These are phyloP conservation scores for Arachis stenosperma DNA, from an alignment of 306 rosid species.

Conservation along the genomic window DNA sequence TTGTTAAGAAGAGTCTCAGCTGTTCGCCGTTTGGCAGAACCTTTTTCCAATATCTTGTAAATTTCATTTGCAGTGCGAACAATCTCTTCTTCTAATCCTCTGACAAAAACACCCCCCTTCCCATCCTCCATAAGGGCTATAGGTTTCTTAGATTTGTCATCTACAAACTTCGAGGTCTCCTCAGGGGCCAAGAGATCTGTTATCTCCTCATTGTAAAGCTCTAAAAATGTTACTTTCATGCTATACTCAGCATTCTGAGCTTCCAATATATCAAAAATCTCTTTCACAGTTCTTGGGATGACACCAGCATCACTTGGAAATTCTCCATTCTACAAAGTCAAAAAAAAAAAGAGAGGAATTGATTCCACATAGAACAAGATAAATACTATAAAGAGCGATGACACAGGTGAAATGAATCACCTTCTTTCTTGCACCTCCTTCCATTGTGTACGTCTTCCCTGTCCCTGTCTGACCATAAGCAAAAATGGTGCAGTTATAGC, in stretches of 20 bases:
- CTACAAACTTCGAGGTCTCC: conserved; percentile 80
- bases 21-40: conserved; percentile 97
- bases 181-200: conserved; percentile 93
- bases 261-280: conserved; percentile 93
- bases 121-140: conserved; percentile 99
- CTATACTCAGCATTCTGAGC: conserved; percentile 95
- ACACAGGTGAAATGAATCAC: conserved; percentile 41
- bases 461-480: conserved; percentile 99
- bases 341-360: conserved; percentile 25
- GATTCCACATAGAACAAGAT: conserved; percentile 18
- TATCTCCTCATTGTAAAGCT: conserved; percentile 96
- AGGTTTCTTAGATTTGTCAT: conserved; percentile 94
- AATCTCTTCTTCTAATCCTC: conserved; percentile 99
- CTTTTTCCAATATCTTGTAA: conserved; percentile 95
- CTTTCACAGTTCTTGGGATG: conserved; percentile 94
- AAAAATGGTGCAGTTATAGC: conserved; percentile 96
- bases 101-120: conserved; percentile 94
- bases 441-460: conserved; percentile 98
- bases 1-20: conserved; percentile 99
- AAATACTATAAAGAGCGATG: conserved; percentile 5
- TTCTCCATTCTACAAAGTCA: conserved; percentile 81
- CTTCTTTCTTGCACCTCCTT: conserved; percentile 99
- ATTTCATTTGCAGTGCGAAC: conserved; percentile 98
- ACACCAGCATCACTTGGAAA: conserved; percentile 99
- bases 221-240: conserved; percentile 97